Conservation (phyloP, 345 rosid species). For the Brassica incana region DNA sequence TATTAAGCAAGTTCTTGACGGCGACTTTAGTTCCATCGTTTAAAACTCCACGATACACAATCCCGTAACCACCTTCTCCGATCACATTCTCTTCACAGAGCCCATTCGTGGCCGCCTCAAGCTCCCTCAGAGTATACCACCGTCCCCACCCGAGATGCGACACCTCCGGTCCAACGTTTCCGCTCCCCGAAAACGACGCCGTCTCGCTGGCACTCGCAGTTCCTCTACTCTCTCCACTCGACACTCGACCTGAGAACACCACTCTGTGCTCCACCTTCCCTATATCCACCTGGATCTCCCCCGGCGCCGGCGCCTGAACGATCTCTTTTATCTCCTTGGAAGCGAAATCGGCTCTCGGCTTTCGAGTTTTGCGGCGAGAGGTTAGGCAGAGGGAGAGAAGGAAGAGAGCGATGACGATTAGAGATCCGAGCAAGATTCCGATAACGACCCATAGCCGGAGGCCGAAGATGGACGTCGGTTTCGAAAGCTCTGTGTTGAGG, state of each 20-base stretch:
- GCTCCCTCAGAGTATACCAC: conserved; percentile 89
- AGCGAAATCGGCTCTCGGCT: conserved; percentile 31
- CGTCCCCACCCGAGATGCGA: conserved; percentile 98
- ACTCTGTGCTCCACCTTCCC: conserved; percentile 91
- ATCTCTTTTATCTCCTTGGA: conserved; percentile 81
- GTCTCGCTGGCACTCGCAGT: conserved; percentile 61
- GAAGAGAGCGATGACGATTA: conserved; percentile 78
- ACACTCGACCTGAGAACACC: conserved; percentile 63
- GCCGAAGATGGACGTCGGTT: conserved; percentile 88
- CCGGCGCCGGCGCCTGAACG: conserved; percentile 25
- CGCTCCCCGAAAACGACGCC: conserved; percentile 62
- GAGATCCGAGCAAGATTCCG: conserved; percentile 81
- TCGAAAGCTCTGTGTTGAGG: conserved; percentile 73
- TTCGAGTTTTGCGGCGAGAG: conserved; percentile 62
- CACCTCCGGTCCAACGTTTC: conserved; percentile 80
- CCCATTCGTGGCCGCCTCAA: conserved; percentile 83
- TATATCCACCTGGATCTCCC: conserved; percentile 82
- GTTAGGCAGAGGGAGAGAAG: conserved; percentile 86
- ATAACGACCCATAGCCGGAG: conserved; percentile 85
- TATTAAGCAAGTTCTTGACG: conserved; percentile 84
- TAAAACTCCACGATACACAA: conserved; percentile 79
- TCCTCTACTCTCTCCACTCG: conserved; percentile 86
- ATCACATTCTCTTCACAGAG: conserved; percentile 72
- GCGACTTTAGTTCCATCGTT: conserved; percentile 80
- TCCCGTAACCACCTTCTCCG: conserved; percentile 54